Base-by-base conservation (phyloP, 1,139 yeast species). In the Wickerhamomyces sp. region DNA sequence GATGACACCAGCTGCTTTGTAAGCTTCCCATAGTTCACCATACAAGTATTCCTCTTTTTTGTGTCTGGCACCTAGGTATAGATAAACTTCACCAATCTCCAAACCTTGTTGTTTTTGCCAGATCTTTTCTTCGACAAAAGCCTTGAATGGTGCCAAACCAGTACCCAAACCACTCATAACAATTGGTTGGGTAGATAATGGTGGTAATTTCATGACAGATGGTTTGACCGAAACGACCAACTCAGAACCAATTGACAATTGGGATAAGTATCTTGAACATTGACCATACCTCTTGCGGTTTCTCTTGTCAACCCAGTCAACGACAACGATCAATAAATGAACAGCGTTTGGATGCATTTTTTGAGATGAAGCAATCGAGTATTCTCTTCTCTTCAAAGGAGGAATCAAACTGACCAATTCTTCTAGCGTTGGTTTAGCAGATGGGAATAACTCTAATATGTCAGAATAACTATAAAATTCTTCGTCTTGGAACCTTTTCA, bases 111-210 rank as follows among this genome's bases (percentile, higher is more conserved):
- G 78, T 65, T 83, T 75, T 72, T 93, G 98, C 91, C 95, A 89
- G 59, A 86, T 79, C 73, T 90, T 91, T 69, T 93, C 98, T 69
- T 93, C 98, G 50, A 91, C 78, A 62, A 93, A 90, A 1, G 98
- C 99, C 74, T 93, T 91, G 81, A 93, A 93, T 47, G 99, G 99
- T 26, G 99, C 99, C 59, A 93, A 78, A 53, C 99, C 99, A 47
- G 99, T 93, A 69, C 99, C 99, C 56, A 93, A 76, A 60, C 99
- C 99, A 55, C 96, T 84, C 98, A 93, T 91, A 52, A 93, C 83
- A 58, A 93, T 85, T 31, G 99, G 98, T 64, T 88, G 94, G 40
- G 82, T 78, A 10, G 96, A 76, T 52, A 79, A 75, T 57, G 93
- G 86, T 50, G 99, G 98, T 53, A 91, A 75, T 71, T 91, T 91